Base-by-base conservation (phyloP, 2,329 filamentous ascomycete genomes). In the Colletotrichum kahawae region DNA sequence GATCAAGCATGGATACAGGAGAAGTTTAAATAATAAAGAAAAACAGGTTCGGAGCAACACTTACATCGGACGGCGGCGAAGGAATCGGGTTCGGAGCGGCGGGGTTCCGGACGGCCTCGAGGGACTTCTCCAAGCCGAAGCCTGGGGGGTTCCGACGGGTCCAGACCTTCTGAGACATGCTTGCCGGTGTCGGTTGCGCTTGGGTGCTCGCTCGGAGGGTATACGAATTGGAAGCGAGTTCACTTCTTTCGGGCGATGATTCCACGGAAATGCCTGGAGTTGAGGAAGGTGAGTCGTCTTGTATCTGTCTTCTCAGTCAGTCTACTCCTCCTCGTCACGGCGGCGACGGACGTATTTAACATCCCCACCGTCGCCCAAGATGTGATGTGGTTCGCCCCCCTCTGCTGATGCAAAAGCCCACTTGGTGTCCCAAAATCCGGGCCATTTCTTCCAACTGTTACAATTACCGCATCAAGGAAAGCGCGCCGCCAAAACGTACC, bases 131-230 rank as follows among this genome's bases (percentile, higher is more conserved):
- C 54, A 81, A 77, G 63, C 80, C 81, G 67, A 74, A 76, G 63
- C 81, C 81, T n/a, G 71, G 74, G 14, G 78, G 73, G 71, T 79
- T 78, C n/a, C 77, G 79, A 71, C 80, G 81, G 64, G 78, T 77
- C 76, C 77, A 80, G 70, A 81, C 78, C 24, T 78, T 78, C 33
- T 79, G 80, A 51, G 78, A n/a, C 82, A 89, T 77, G 79, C 84
- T 73, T 89, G 90, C 78, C 87, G 91, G 62, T 13, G 18, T 38
- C 10, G 51, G 36, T 70, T 16, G n/a, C 24, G 24, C 18, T 36
- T 33, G 33, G 43, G 18, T 56, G 16, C 54, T 48, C 10, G 48
- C 43, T 56, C 64, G 31, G n/a, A 67, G 43, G 7, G 48, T 56
- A n/a, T 31, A 56, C 3, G 64, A 54, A n/a, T 36, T 33, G 63